These are phyloP conservation scores for Chondrus crispus DNA, from an alignment of 23 red algal species.

Conservation along the genomic window DNA sequence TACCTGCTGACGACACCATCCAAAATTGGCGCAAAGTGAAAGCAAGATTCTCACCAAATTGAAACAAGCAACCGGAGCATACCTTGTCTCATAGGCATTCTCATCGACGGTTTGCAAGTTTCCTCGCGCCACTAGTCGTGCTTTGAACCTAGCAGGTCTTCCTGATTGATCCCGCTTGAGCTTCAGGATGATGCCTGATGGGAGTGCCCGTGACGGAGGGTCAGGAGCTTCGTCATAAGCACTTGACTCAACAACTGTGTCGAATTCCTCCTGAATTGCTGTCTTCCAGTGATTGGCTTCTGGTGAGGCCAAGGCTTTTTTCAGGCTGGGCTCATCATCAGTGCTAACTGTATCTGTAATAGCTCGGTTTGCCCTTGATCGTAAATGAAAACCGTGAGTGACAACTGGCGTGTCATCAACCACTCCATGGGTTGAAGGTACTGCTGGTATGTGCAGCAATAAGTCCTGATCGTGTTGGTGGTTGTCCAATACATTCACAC, in stretches of 20 bases:
- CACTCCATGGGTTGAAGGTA: no score
- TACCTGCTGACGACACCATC: background rate
- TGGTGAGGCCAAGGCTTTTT: background rate
- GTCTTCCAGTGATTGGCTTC: background rate
- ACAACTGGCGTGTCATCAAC: no score
- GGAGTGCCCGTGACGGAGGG: background rate
- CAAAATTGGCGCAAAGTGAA: no score
- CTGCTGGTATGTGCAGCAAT: no score
- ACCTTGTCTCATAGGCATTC: background rate
- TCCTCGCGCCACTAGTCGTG: constrained; percentile 22
- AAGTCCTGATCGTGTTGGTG: no score
- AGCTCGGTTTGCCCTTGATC: no score
- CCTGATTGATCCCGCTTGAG: background rate
- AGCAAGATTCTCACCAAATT: background rate
- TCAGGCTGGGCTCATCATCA: background rate
- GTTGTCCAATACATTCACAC: no score
- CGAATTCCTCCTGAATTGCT: constrained; percentile 15
- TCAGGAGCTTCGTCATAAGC: background rate
- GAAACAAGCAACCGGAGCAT: background rate
- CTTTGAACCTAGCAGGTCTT: constrained; percentile 13
- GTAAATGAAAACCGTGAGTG: no score
- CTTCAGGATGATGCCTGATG: background rate
- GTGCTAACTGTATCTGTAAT: background rate
- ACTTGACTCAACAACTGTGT: background rate
- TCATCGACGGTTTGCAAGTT: constrained; percentile 7